A percentile compares a stretch with the other conserved stretches of the same genome.
phyloP scores from a whole-genome alignment of 73 alveolate genomes.

The Urostyla sp. region DNA sequence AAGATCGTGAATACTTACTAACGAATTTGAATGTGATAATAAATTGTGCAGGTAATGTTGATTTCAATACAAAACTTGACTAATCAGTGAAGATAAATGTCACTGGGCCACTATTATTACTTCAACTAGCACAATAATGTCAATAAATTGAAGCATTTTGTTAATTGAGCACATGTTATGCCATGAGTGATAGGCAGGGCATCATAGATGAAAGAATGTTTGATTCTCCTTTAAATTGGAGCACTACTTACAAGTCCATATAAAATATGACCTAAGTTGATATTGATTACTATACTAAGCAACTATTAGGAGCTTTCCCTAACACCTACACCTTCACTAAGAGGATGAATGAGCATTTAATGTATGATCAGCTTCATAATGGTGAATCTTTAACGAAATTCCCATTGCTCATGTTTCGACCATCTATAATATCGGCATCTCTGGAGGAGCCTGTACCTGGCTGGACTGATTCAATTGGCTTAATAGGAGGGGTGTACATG shows the following conservation, averaged over 20 bases:
- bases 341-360: conserved; percentile 82
- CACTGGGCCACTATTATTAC: conserved; percentile 74
- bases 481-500: conserved; percentile 83
- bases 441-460: conserved; percentile 90
- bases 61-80: conserved; percentile 80
- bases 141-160: conserved; percentile 68
- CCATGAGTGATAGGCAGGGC: conserved; percentile 78
- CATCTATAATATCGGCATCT: conserved; percentile 88
- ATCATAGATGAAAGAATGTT: conserved; percentile 82
- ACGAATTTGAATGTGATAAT: conserved; percentile 72
- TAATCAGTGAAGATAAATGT: conserved; percentile 80
- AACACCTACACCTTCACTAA: conserved; percentile 91
- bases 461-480: conserved; percentile 94
- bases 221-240: conserved; percentile 54
- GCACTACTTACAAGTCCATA: conserved; percentile 29
- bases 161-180: conserved; percentile 80
- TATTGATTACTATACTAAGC: conserved; percentile 66
- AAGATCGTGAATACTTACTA: conserved; percentile 54
- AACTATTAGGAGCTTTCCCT: conserved; percentile 80
- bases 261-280: conserved; percentile 59
- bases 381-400: conserved; percentile 49
- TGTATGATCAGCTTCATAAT: too few relatives aligned
- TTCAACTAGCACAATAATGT: conserved; percentile 73
- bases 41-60: conserved; percentile 85
- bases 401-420: conserved; percentile 81